Conservation (phyloP, 2,329 filamentous ascomycete species). For the Trichoderma citrinoviride region DNA sequence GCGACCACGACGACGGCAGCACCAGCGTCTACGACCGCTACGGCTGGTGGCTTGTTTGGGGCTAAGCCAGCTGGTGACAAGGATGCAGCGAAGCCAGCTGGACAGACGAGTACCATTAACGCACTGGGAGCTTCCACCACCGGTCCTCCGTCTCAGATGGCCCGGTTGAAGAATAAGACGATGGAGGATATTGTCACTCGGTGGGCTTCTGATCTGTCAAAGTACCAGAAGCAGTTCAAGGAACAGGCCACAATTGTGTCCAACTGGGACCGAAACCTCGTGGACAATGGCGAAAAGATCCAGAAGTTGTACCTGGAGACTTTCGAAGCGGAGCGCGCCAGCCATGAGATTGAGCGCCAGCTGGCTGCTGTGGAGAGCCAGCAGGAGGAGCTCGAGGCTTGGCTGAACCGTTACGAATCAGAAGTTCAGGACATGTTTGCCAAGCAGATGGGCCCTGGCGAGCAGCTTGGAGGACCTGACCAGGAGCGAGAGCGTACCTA, state of each 20-base stretch:
- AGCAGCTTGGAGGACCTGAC: slow-evolving; percentile 81
- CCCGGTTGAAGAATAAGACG: slow-evolving; percentile 93
- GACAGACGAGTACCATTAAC: slow-evolving; percentile 36
- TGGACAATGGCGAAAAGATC: slow-evolving; percentile 93
- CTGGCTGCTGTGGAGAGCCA: slow-evolving; percentile 85
- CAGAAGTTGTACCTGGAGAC: slow-evolving; percentile 89
- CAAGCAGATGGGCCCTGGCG: slow-evolving; percentile 71
- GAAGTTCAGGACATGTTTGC: slow-evolving; percentile 88
- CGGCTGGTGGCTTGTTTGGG: slow-evolving; percentile 35
- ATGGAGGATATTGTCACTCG: slow-evolving; percentile 98
- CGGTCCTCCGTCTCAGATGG: slow-evolving; percentile 79
- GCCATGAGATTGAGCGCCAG: slow-evolving; percentile 90
- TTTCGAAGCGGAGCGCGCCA: slow-evolving; percentile 89
- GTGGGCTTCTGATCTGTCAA: slow-evolving; percentile 92
- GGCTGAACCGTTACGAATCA: slow-evolving; percentile 86
- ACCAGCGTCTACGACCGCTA: slow-evolving; percentile 32
- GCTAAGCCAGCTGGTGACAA: slow-evolving; percentile 35
- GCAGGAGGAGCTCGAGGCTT: slow-evolving; percentile 83
- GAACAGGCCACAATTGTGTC: slow-evolving; percentile 83
- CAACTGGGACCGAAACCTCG: slow-evolving; percentile 85
- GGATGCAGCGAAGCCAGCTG: slow-evolving; percentile 32
- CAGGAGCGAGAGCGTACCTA: slow-evolving; percentile 95
- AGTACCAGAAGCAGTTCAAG: slow-evolving; percentile 97
- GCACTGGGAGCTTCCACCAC: slow-evolving; percentile 69
- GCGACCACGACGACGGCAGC: slow-evolving; percentile 29